Percentiles rank a stretch among this genome's conserved stretches.
Conservation (phyloP, 805 yeast genomes). For the Lachancea lanzarotensis region DNA sequence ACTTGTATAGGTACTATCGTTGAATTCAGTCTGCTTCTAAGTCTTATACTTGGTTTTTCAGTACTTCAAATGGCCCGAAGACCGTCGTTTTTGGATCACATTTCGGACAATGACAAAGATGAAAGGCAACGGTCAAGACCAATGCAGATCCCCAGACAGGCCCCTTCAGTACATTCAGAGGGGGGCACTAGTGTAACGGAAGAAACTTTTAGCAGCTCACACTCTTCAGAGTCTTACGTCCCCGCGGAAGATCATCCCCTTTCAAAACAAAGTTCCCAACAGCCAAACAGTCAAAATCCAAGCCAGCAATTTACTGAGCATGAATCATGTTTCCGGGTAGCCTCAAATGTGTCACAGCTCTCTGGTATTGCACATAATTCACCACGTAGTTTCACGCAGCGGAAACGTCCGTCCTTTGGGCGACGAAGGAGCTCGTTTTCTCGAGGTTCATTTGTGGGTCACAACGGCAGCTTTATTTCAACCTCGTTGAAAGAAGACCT, state of each 20-base stretch:
- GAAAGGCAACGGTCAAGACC: constrained; percentile 3
- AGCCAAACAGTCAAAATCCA: background rate
- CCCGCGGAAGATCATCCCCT: constrained; percentile 2
- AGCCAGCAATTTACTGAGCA: background rate
- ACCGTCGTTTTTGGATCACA: constrained; percentile 7
- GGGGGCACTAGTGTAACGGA: constrained; percentile 11
- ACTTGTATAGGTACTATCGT: no score
- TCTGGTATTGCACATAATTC: background rate
- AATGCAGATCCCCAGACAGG: constrained; percentile 6
- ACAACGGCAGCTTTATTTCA: constrained; percentile 8
- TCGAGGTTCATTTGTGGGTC: constrained; percentile 8
- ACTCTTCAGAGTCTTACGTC: constrained; percentile 11
- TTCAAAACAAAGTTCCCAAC: background rate
- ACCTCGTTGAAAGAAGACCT: constrained; percentile 5
- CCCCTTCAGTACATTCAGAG: constrained; percentile 2
- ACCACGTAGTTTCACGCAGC: background rate
- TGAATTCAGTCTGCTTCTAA: background rate
- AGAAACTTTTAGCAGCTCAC: constrained; percentile 19
- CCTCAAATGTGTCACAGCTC: background rate
- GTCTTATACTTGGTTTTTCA: background rate
- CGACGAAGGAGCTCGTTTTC: constrained; percentile 6
- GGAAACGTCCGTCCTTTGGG: constrained; percentile 1
- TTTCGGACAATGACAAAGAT: background rate
- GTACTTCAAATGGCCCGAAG: constrained; percentile 5
- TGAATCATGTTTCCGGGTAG: background rate